These are phyloP conservation scores for Citrullus colocynthis DNA, from an alignment of 306 rosid species.

Conservation along the genomic window DNA sequence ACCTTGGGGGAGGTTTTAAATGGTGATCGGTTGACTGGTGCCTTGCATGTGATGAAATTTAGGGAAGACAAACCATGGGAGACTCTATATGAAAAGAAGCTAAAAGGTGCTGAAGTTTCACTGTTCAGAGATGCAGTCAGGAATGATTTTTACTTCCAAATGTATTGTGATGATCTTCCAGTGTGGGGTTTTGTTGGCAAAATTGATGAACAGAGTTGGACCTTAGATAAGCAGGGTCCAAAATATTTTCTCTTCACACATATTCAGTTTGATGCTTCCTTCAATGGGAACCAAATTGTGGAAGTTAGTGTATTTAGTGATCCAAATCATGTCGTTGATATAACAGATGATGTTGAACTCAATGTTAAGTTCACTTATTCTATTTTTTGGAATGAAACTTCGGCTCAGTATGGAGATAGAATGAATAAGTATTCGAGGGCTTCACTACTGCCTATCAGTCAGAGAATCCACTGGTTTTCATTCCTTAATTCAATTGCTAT, in stretches of 20 bases:
- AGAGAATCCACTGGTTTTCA: constrained; percentile 74
- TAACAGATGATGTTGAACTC: constrained; percentile 42
- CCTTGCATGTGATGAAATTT: constrained; percentile 51
- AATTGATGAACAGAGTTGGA: constrained; percentile 45
- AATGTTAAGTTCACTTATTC: constrained; percentile 71
- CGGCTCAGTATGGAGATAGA: constrained; percentile 40
- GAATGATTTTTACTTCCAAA: constrained; percentile 71
- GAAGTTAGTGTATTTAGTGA: constrained; percentile 61
- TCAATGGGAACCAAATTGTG: constrained; percentile 41
- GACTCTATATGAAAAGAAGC: constrained; percentile 41
- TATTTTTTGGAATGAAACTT: constrained; percentile 50
- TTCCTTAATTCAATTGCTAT: constrained; percentile 57
- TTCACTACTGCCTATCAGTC: constrained; percentile 42
- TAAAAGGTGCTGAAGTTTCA: constrained; percentile 45
- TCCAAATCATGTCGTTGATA: constrained; percentile 49
- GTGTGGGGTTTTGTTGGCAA: constrained; percentile 76
- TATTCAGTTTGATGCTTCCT: constrained; percentile 56
- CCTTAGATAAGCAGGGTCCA: constrained; percentile 24
- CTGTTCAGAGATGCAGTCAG: constrained; percentile 48
- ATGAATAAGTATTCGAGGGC: constrained; percentile 57
- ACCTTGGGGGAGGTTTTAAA: constrained; percentile 79
- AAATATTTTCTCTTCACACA: constrained; percentile 55
- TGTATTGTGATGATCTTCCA: constrained; percentile 85
- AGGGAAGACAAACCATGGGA: constrained; percentile 27
- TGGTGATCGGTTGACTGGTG: constrained; percentile 65